Evolutionary conservation across 441 rosid genomes (phyloP).

Genomic region (Pelargonium hybrid): DNA sequence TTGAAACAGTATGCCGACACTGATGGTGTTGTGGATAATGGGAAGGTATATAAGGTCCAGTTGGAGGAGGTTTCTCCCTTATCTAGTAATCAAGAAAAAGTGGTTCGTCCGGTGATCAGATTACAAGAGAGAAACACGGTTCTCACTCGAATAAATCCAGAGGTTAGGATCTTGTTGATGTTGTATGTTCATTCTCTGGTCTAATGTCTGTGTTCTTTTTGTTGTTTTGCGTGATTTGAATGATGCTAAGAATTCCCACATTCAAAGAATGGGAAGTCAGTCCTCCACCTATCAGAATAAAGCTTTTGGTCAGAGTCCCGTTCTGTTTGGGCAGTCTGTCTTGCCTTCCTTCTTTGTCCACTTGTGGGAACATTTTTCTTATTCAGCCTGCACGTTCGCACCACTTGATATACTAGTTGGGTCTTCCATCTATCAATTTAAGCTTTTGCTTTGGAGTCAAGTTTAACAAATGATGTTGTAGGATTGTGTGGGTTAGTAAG

Average conservation of each 20-base stretch:
- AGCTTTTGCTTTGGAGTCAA: too few species aligned
- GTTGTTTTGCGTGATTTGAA: background rate
- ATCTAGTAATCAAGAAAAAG: constrained; percentile 53
- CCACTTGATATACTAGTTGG: too few species aligned
- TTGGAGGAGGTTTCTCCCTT: constrained; percentile 61
- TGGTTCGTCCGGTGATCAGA: constrained; percentile 79
- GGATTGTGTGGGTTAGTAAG: background rate
- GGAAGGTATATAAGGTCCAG: constrained; percentile 62
- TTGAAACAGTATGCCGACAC: constrained; percentile 77
- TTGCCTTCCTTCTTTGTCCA: too few species aligned
- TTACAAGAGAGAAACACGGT: constrained; percentile 61
- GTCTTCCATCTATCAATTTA: too few species aligned
- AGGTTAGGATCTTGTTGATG: constrained; percentile 40
- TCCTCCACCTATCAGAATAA: too few species aligned
- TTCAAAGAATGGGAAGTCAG: too few species aligned
- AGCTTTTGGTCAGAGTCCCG: too few species aligned
- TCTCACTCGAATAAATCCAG: constrained; percentile 85
- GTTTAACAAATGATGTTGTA: background rate
- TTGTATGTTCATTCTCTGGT: background rate
- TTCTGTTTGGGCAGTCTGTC: too few species aligned
- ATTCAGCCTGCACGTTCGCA: too few species aligned
- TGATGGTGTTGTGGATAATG: constrained; percentile 61
- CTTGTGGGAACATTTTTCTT: too few species aligned
- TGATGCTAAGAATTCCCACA: background rate
- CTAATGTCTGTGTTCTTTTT: background rate